Conservation (phyloP, 306 rosid species). For the Pterocarpus macrocarpus region DNA sequence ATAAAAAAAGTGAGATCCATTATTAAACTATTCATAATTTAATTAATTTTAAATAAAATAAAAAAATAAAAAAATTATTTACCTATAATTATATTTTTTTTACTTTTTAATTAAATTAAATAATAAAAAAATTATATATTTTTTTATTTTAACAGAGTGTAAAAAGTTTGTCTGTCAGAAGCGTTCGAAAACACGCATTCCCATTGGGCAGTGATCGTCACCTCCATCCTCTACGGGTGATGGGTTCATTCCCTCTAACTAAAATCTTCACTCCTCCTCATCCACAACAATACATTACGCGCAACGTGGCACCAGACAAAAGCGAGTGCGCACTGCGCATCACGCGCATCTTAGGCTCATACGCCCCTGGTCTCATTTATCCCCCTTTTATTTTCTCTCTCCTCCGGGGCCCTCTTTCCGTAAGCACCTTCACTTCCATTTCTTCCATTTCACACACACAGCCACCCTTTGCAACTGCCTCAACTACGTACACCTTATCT, state of each 20-base stretch:
- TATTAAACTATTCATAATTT: no score
- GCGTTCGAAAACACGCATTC: neutral
- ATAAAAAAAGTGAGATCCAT: no score
- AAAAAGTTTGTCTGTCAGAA: neutral
- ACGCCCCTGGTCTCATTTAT: neutral
- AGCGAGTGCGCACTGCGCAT: conserved; percentile 10
- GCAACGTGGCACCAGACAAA: conserved; percentile 29
- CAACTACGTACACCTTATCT: neutral
- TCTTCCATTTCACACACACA: neutral
- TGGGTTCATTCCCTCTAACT: neutral
- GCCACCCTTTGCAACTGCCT: neutral
- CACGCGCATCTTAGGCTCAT: neutral
- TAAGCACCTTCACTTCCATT: neutral
- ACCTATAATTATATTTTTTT: no score
- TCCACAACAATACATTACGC: conserved; percentile 24
- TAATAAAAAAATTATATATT: no score
- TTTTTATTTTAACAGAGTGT: no score
- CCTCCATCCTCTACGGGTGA: conserved; percentile 8
- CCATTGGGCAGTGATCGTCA: conserved; percentile 8
- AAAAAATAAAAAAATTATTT: no score
- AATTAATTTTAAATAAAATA: no score
- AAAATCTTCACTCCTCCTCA: conserved; percentile 4
- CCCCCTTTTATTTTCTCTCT: neutral
- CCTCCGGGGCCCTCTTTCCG: neutral
- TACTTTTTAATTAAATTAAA: no score